phyloP scores from a whole-genome alignment of 177 flowering plant genomes.

The Tripterygium wilfordii region DNA sequence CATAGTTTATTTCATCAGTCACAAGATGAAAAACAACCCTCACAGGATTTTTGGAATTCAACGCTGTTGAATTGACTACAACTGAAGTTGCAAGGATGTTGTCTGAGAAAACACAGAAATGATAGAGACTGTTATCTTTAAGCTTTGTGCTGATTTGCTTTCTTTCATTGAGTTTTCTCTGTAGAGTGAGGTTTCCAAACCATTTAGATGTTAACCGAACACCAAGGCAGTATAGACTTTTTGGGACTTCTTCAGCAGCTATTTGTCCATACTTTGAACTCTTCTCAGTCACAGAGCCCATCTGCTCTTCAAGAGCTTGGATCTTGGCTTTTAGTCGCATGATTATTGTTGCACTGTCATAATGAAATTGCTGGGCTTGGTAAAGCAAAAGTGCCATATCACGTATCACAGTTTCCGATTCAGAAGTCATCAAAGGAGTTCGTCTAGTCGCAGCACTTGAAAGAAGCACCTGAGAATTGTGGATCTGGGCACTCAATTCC shows the following conservation, averaged over 20 bases:
- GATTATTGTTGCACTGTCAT: slow-evolving; percentile 83
- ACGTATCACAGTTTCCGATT: slow-evolving; percentile 62
- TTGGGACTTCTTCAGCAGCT: slow-evolving; percentile 88
- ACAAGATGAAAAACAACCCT: slow-evolving; percentile 75
- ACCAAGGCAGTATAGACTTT: slow-evolving; percentile 79
- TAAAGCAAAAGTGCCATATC: slow-evolving; percentile 75
- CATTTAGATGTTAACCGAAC: slow-evolving; percentile 65
- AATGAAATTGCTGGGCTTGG: slow-evolving; percentile 77
- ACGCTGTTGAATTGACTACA: slow-evolving; percentile 79
- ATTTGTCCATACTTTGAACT: slow-evolving; percentile 83
- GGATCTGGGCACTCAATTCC: slow-evolving; percentile 89
- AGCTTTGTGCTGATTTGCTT: slow-evolving; percentile 32
- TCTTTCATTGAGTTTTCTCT: slow-evolving; percentile 31
- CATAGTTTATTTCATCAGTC: slow-evolving; percentile 79
- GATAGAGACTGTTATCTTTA: slow-evolving; percentile 54
- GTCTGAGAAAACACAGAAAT: slow-evolving; percentile 87
- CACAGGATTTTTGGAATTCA: slow-evolving; percentile 54
- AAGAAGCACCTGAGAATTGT: slow-evolving; percentile 70
- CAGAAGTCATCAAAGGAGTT: slow-evolving; percentile 50
- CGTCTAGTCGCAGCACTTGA: slow-evolving; percentile 72
- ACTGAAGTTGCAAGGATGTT: slow-evolving; percentile 87
- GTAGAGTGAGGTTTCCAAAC: slow-evolving; percentile 41
- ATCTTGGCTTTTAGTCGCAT: slow-evolving; percentile 74
- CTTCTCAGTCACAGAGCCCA: slow-evolving; percentile 51
- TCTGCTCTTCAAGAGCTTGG: slow-evolving; percentile 72